phyloP scores from a whole-genome alignment of 805 yeast genomes.

The Kazachstania bromeliacearum region DNA sequence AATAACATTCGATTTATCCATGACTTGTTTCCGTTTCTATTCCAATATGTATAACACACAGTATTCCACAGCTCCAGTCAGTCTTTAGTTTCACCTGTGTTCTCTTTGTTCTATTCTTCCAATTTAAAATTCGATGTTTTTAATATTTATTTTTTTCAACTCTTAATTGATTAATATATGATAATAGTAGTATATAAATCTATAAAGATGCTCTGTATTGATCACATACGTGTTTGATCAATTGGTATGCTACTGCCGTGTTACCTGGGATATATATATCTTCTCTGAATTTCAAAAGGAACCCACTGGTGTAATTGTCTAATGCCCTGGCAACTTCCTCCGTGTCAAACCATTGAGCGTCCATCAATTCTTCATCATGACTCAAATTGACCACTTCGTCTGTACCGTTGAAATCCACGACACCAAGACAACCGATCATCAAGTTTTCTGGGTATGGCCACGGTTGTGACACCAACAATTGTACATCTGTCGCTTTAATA shows the following conservation, averaged over 20 bases:
- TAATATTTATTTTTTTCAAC: no score
- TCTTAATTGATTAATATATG: no score
- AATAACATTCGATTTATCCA: no score
- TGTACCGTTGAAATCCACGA: conserved; percentile 58
- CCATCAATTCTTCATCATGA: conserved; percentile 78
- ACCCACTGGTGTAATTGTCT: conserved; percentile 16
- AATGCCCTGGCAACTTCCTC: conserved; percentile 39
- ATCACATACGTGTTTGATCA: conserved; percentile 12
- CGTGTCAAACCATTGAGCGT: conserved; percentile 77
- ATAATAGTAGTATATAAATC: no score
- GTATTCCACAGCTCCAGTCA: no score
- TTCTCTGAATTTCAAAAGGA: conserved; percentile 15
- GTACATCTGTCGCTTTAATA: conserved; percentile 46
- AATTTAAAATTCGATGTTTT: no score
- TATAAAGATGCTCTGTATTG: conserved; percentile 2
- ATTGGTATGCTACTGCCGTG: conserved; percentile 24
- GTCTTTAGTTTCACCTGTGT: no score
- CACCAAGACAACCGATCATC: conserved; percentile 86
- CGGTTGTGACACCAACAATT: conserved; percentile 72
- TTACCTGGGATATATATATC: conserved; percentile 24
- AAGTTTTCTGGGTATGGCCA: conserved; percentile 96
- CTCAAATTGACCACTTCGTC: conserved; percentile 61
- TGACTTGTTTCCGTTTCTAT: no score
- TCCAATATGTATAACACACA: no score
- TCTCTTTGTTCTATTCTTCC: no score